Percentiles rank a stretch among this genome's conserved stretches.
Evolutionary conservation across 2,329 filamentous ascomycete species (phyloP).

Genomic region (Fusarium nodosum): DNA sequence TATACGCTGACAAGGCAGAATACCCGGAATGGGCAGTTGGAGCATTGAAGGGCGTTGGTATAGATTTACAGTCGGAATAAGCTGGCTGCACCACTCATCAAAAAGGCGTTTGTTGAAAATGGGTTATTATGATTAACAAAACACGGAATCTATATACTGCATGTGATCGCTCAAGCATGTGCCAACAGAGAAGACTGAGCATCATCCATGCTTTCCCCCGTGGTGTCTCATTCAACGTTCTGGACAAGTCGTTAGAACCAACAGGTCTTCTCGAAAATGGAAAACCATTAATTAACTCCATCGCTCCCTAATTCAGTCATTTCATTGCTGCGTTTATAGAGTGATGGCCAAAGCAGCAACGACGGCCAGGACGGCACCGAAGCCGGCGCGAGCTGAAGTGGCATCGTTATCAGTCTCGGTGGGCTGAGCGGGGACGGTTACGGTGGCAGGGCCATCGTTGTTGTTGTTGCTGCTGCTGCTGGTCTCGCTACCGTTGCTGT

Average conservation of each 20-base stretch:
- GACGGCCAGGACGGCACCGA: conserved; percentile 44
- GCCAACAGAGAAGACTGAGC: conserved; percentile 22
- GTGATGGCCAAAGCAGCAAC: conserved; percentile 43
- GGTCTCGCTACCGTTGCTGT: conserved; percentile 18
- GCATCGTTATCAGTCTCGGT: conserved; percentile 39
- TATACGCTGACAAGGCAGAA: conserved; percentile 73
- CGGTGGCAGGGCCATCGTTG: conserved; percentile 36
- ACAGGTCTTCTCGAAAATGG: conserved; percentile 19
- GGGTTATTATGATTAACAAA: conserved; percentile 29
- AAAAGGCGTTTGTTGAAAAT: conserved; percentile 25
- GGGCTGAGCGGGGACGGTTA: conserved; percentile 38
- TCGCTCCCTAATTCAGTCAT: conserved; percentile 1
- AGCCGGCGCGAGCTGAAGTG: conserved; percentile 36
- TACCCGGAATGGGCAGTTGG: conserved; percentile 89
- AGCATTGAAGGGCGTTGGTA: conserved; percentile 81
- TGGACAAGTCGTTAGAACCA: conserved; percentile 41
- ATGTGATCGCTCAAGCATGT: conserved; percentile 23
- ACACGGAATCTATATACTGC: conserved; percentile 44
- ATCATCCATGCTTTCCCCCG: conserved; percentile 24
- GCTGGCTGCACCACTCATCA: conserved; percentile 3
- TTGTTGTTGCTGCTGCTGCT: conserved; percentile 10
- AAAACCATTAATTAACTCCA: conserved; percentile 16
- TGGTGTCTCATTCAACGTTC: conserved; percentile 45
- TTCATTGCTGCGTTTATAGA: conserved; percentile 38
- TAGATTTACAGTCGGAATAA: conserved; percentile 66